These are phyloP conservation scores for Cucurbita pepo DNA, from an alignment of 306 rosid genomes.

Conservation along the genomic window DNA sequence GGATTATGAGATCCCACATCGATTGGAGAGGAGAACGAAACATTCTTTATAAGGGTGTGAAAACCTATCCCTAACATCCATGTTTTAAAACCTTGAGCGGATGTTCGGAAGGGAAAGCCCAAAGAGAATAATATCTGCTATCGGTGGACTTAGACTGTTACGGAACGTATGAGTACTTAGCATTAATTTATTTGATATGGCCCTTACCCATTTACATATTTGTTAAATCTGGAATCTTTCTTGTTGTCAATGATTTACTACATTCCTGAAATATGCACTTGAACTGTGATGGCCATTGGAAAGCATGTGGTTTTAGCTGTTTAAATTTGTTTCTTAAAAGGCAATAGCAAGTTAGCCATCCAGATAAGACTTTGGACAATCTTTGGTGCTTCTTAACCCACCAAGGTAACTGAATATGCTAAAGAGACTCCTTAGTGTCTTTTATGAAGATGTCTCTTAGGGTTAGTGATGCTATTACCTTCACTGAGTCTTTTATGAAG, in stretches of 20 bases:
- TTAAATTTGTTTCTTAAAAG: not conserved
- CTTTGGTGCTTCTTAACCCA: not conserved
- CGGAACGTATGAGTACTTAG: not conserved
- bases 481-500: not conserved
- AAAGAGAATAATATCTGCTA: too few relatives aligned
- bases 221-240: not conserved
- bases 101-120: too few relatives aligned
- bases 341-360: too few relatives aligned
- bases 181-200: not conserved
- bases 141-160: too few relatives aligned
- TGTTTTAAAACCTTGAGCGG: too few relatives aligned
- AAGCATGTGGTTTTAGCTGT: not conserved
- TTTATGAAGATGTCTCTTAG: too few relatives aligned
- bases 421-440: not conserved
- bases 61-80: too few relatives aligned
- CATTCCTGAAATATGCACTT: not conserved
- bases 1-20: too few relatives aligned
- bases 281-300: not conserved
- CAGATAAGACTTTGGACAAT: not conserved
- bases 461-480: not conserved
- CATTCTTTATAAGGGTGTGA: too few relatives aligned
- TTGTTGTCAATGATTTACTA: not conserved
- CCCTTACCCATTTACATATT: not conserved
- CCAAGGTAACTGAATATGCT: not conserved
- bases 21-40: too few relatives aligned